A percentile compares a stretch with the other conserved stretches of the same genome.
Conservation (phyloP, 345 rosid genomes). For the Salix brachista region DNA sequence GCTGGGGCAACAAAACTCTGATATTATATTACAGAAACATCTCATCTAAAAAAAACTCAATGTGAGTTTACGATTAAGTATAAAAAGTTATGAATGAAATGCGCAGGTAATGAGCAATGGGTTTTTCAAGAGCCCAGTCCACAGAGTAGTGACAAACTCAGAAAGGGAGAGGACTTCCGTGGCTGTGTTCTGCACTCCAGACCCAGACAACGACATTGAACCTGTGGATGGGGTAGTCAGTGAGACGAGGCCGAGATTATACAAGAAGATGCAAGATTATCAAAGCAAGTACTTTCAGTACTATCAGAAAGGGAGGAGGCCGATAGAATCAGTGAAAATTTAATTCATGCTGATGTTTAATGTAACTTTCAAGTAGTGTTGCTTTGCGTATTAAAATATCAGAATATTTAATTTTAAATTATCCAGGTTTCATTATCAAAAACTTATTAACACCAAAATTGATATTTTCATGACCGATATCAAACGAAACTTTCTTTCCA, state of each 20-base stretch:
- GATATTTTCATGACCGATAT: too few species aligned
- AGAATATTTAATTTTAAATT: too few species aligned
- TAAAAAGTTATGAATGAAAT: background rate
- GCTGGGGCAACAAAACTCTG: rapidly evolving
- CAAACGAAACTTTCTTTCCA: too few species aligned
- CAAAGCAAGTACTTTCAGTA: slow-evolving; percentile 20
- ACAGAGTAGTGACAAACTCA: slow-evolving; percentile 40
- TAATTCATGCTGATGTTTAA: background rate
- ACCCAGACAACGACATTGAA: slow-evolving; percentile 18
- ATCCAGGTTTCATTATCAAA: too few species aligned
- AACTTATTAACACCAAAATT: too few species aligned
- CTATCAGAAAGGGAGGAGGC: slow-evolving; percentile 44
- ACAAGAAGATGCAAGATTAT: slow-evolving; percentile 40
- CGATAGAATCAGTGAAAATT: slow-evolving; percentile 31
- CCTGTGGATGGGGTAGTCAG: background rate
- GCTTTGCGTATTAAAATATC: too few species aligned
- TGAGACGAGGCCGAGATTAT: slow-evolving; percentile 38
- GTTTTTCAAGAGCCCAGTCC: slow-evolving; percentile 48
- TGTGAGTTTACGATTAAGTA: too few species aligned
- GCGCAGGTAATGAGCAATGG: slow-evolving; percentile 52
- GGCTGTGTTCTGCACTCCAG: slow-evolving; percentile 41
- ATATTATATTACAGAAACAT: too few species aligned
- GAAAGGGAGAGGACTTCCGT: slow-evolving; percentile 42
- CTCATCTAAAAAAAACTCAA: too few species aligned
- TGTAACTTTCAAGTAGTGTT: too few species aligned